Base-by-base conservation (phyloP, 2,329 filamentous ascomycete species). In the Phoma sp. region DNA sequence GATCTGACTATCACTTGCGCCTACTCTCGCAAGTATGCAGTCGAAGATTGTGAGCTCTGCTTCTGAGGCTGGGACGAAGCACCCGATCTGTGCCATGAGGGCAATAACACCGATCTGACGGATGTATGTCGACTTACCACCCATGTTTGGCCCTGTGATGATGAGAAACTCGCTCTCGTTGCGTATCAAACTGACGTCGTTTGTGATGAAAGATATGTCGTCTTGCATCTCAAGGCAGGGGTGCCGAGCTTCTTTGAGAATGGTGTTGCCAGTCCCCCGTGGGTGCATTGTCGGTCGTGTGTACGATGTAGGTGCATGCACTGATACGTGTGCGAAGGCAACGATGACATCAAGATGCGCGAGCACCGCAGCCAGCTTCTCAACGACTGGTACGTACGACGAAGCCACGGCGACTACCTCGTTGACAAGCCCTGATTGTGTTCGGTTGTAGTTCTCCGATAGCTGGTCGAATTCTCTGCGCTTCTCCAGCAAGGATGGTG, bases 201-300 rank as follows among this genome's bases (percentile, higher is more conserved):
- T 99, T 52, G 94, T 97, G 76, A 99, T 99, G 79, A 99, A 99
- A 60, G 94, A 93, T 37, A 99, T 88, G 69, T 99, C 95, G 68
- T 99, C 96, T 77, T 99, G 95, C 85, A 97, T 93, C 75, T 99
- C 95, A 86, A 99, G 91, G 73, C 95, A 99, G 0, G 96, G 96
- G 72, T 99, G 95, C 10, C 96, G 89, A 2, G 95, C 92, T 78
- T 96, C 96, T 62, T 88, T 90, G n/a, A 99, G 84, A 21, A 96
- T 80, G 0, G 95, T 99, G 67, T 92, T 89, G 3, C 94, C 95
- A 41, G 90, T 87, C 25, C 94, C 95, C 29, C 95, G 90, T 10
- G 88, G 83, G 72, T 99, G 92, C 71, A 99, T 93, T 72, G 85
- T 96, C 4, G 95, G 95, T 22, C 94, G 87, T 6, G 96, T 89